Evolutionary conservation across 225 moss, liverwort and hornwort species (phyloP).

Genomic region (Antitrichia curtipendula): DNA sequence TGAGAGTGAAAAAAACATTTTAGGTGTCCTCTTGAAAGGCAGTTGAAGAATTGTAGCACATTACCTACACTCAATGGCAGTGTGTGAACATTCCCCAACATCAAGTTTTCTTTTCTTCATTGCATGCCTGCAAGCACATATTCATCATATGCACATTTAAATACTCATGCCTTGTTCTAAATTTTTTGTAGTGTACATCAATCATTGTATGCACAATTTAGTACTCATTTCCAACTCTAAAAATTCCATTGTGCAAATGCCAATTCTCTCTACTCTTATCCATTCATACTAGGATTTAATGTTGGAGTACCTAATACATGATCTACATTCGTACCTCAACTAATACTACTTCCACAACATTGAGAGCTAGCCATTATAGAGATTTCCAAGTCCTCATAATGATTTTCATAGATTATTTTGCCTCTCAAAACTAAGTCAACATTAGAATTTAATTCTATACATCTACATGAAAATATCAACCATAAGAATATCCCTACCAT

Average conservation of each 20-base stretch:
- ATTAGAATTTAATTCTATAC: neutral
- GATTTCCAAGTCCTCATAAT: neutral
- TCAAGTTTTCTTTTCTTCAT: neutral
- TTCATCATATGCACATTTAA: neutral
- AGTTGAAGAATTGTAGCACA: neutral
- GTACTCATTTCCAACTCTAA: too few species aligned
- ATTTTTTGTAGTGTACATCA: fast-evolving
- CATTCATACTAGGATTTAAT: fast-evolving
- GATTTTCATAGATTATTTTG: too few species aligned
- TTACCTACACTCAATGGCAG: neutral
- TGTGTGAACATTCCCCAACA: neutral
- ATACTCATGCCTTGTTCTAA: too few species aligned
- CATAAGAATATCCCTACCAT: neutral
- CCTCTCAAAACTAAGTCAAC: neutral
- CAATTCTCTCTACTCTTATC: neutral
- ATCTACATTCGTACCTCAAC: too few species aligned
- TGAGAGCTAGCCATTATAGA: fast-evolving
- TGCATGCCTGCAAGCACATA: neutral
- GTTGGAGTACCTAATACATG: too few species aligned
- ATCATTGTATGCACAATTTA: too few species aligned
- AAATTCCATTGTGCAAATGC: neutral
- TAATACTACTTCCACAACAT: fast-evolving
- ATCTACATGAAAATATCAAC: fast-evolving
- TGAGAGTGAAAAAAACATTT: neutral
- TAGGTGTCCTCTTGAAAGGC: neutral